Conservation (phyloP, 805 yeast genomes). For the Ascoidea asiatica region DNA sequence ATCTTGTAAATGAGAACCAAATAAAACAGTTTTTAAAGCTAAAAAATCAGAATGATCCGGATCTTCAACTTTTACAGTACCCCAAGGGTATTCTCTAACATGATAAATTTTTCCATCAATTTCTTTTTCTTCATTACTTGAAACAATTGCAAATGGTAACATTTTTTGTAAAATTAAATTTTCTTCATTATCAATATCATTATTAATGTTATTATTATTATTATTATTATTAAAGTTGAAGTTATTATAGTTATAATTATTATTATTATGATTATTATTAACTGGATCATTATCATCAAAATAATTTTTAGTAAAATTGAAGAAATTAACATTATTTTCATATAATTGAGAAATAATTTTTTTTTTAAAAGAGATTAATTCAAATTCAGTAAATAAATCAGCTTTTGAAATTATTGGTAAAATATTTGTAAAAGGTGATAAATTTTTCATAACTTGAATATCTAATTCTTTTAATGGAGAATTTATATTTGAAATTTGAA, state of each 20-base stretch:
- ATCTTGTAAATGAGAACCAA: constrained; percentile 76
- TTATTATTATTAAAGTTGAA: neutral
- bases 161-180: constrained; percentile 27
- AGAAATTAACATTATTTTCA: constrained; percentile 46
- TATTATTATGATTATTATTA: constrained; percentile 17
- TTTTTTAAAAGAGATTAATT: constrained; percentile 38
- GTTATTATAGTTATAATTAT: neutral
- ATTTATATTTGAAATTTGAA: constrained; percentile 40
- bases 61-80: constrained; percentile 37
- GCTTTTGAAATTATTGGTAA: constrained; percentile 76
- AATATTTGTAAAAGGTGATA: constrained; percentile 65
- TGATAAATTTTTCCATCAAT: constrained; percentile 24
- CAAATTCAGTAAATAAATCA: constrained; percentile 61
- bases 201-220: neutral
- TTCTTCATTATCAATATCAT: constrained; percentile 15
- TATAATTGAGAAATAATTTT: constrained; percentile 43
- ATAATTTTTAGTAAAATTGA: constrained; percentile 59
- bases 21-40: constrained; percentile 49
- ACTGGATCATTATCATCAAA: constrained; percentile 18
- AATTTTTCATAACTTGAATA: constrained; percentile 50
- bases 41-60: constrained; percentile 39
- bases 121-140: constrained; percentile 29
- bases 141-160: constrained; percentile 53
- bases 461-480: constrained; percentile 50
- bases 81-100: constrained; percentile 57